Conservation (phyloP, 106 monocot species). For the Triglochin maritima region DNA sequence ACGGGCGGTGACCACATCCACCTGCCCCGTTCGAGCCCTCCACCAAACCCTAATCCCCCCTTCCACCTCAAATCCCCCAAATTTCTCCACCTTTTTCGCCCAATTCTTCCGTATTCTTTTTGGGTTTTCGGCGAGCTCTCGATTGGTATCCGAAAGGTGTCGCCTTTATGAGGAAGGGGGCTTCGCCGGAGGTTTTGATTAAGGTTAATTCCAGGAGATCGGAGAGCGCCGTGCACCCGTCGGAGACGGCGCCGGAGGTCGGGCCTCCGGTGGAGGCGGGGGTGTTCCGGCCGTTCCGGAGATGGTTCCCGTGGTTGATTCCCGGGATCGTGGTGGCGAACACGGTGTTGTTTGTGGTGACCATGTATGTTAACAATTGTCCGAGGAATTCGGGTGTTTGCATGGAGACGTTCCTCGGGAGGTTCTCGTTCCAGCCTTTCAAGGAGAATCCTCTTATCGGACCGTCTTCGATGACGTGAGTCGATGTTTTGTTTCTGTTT, state of each 20-base stretch:
- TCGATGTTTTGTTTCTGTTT: neutral
- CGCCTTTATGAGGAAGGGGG: neutral
- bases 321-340: slow-evolving; percentile 40
- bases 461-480: slow-evolving; percentile 70
- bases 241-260: neutral
- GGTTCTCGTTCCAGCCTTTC: slow-evolving; percentile 86
- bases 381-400: slow-evolving; percentile 30
- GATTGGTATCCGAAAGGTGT: too few relatives aligned
- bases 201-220: neutral
- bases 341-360: slow-evolving; percentile 33
- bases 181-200: neutral
- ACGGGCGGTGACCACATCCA: too few relatives aligned
- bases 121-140: too few relatives aligned
- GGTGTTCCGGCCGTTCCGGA: slow-evolving; percentile 27
- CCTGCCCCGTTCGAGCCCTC: too few relatives aligned
- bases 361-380: slow-evolving; percentile 85
- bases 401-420: slow-evolving; percentile 36
- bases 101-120: too few relatives aligned
- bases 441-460: slow-evolving; percentile 88
- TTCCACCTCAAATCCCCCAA: too few relatives aligned
- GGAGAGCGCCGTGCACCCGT: neutral
- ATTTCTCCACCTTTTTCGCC: too few relatives aligned
- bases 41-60: too few relatives aligned
- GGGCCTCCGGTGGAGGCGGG: slow-evolving; percentile 7
- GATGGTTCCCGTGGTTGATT: slow-evolving; percentile 55